Base-by-base conservation (phyloP, 202 grass and related monocot genomes). In the Setaria viridis region DNA sequence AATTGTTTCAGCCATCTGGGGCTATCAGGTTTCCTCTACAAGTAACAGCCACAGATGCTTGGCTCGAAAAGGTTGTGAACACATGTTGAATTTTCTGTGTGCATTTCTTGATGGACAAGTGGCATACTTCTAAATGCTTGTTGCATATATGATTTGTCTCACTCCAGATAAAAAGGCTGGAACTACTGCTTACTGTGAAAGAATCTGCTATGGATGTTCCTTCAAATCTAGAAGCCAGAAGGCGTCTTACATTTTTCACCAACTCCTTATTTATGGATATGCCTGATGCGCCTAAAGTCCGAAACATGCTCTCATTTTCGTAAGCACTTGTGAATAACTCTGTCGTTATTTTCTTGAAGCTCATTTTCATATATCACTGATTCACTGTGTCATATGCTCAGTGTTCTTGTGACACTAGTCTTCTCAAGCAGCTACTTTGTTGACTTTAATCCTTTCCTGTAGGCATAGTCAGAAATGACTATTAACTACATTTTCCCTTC, bases 191-290 rank as follows among this genome's bases (percentile, higher is more conserved):
- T 72, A 98, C 92, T 30, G 95, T 94, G 66, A 98, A 91, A 82
- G 95, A 98, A 66, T 98, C 95, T 80, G 95, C 92, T 57, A 95
- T 98, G 95, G 95, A 98, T 85, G 95, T 95, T 29, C 95, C 95
- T 74, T 91, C 95, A 68, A 98, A 98, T 79, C 74, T 98, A 59
- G 92, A 95, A 88, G 92, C 95, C 32, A 90, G 92, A 91, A 91
- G 92, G 57, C 89, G 95, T 57, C 94, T 98, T 86, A 88, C 95
- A 47, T 98, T 95, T 87, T 98, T 98, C 74, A 93, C 87, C 34
- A 98, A 98, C 85, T 98, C 93, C 62, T 87, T 98, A 81, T 95
- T 98, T 92, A 98, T 98, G 93, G 88, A 93, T 85, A 95, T 98
- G 95, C 93, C 93, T 88, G 81, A 89, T 91, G 93, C 93, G 74